Conservation (phyloP, 176 grass and related monocot species). For the Oropetium thomaeum region DNA sequence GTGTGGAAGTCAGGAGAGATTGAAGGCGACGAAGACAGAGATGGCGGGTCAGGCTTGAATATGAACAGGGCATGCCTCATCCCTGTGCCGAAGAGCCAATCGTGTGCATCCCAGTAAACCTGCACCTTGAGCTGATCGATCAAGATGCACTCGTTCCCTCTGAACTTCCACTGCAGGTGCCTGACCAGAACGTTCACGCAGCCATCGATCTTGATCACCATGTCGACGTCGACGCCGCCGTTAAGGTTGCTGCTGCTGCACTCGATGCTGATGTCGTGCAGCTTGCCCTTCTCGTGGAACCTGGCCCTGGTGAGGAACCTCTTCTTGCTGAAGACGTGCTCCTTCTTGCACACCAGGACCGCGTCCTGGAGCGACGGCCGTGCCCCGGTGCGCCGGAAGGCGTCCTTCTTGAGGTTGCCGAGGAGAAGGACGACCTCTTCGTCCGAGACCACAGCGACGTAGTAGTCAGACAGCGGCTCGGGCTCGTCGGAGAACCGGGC, state of each 20-base stretch:
- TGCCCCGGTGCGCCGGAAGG: slow-evolving; percentile 53
- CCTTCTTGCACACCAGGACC: slow-evolving; percentile 67
- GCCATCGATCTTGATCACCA: slow-evolving; percentile 85
- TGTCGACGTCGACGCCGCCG: slow-evolving; percentile 52
- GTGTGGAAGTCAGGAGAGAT: neutral
- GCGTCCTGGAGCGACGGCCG: slow-evolving; percentile 62
- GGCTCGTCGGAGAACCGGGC: slow-evolving; percentile 73
- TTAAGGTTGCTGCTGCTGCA: slow-evolving; percentile 56
- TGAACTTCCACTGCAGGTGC: slow-evolving; percentile 96
- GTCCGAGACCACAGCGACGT: slow-evolving; percentile 62
- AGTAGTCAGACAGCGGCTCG: slow-evolving; percentile 66
- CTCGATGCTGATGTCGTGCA: slow-evolving; percentile 82
- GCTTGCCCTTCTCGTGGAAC: slow-evolving; percentile 67
- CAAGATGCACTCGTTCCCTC: slow-evolving; percentile 76
- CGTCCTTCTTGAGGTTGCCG: slow-evolving; percentile 80
- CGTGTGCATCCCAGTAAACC: slow-evolving; percentile 90
- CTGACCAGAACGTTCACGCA: slow-evolving; percentile 49
- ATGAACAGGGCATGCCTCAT: slow-evolving; percentile 86
- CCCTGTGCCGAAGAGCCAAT: slow-evolving; percentile 81
- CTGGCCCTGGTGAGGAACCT: slow-evolving; percentile 61
- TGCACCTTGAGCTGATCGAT: slow-evolving; percentile 68
- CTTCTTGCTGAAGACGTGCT: slow-evolving; percentile 89
- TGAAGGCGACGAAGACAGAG: neutral
- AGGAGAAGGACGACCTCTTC: slow-evolving; percentile 75
- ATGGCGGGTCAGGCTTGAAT: slow-evolving; percentile 61